A percentile compares a stretch with the other conserved stretches of the same genome.
Evolutionary conservation across 2,329 filamentous ascomycete genomes (phyloP).

Genomic region (Beauveria sp.): DNA sequence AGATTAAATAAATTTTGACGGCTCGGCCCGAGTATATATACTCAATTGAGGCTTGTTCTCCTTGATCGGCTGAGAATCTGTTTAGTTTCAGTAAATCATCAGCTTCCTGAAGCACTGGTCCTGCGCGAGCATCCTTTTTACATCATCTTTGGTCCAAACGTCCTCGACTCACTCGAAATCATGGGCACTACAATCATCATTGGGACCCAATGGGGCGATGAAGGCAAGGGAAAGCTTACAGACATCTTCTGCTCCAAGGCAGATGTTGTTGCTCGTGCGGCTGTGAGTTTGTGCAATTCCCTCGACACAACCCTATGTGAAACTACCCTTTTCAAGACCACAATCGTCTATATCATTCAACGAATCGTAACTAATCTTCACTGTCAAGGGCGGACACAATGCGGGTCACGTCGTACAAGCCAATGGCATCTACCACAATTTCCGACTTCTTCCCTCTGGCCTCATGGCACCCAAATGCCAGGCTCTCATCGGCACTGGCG

Average conservation of each 20-base stretch:
- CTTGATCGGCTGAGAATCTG: too few species aligned
- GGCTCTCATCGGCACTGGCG: slow-evolving; percentile 1
- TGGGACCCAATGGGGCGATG: slow-evolving; percentile 3
- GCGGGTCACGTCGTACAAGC: slow-evolving; percentile 3
- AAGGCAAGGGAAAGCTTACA: slow-evolving; percentile 3
- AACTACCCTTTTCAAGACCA: neutral
- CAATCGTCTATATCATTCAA: neutral
- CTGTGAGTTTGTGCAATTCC: neutral
- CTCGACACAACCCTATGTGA: neutral
- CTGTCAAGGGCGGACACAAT: neutral
- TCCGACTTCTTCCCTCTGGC: slow-evolving; percentile 1
- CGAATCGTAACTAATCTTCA: neutral
- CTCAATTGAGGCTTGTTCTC: too few species aligned
- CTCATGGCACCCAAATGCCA: slow-evolving; percentile 2
- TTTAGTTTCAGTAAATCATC: too few species aligned
- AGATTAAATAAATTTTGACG: too few species aligned
- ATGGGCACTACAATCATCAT: neutral
- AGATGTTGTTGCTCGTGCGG: slow-evolving; percentile 1
- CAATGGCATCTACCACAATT: slow-evolving; percentile 7
- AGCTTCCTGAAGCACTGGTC: too few species aligned
- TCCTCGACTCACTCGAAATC: too few species aligned
- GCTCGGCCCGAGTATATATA: too few species aligned
- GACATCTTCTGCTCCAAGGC: slow-evolving; percentile 4
- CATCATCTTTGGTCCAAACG: neutral
- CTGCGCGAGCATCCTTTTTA: too few species aligned